These are phyloP conservation scores for Magnusiomyces suaveolens DNA, from an alignment of 1,139 yeast species.

Conservation along the genomic window DNA sequence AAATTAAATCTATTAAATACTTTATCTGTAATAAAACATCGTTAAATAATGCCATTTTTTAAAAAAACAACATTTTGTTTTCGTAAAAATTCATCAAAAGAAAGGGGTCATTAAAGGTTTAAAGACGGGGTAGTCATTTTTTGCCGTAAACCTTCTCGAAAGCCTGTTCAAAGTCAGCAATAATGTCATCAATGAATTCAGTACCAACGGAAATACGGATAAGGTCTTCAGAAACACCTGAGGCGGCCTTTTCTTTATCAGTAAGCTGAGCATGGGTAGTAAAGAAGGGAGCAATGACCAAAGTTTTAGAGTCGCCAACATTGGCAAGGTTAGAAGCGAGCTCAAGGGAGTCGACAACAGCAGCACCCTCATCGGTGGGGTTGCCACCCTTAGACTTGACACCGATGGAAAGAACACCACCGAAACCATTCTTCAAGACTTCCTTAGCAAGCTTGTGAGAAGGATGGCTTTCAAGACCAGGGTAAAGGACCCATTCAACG, in stretches of 20 bases:
- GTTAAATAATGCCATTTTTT: too few species aligned
- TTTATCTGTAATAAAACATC: too few species aligned
- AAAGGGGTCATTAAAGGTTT: too few species aligned
- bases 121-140: too few species aligned
- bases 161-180: constrained; percentile 77
- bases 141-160: constrained; percentile 34
- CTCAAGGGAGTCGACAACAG: constrained; percentile 71
- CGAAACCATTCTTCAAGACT: constrained; percentile 67
- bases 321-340: constrained; percentile 89
- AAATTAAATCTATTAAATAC: too few species aligned
- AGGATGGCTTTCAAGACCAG: constrained; percentile 78
- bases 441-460: constrained; percentile 76
- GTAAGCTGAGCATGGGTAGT: constrained; percentile 89
- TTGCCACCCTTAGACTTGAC: constrained; percentile 47
- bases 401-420: constrained; percentile 84
- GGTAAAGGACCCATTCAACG: constrained; percentile 83
- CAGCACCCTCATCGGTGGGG: constrained; percentile 56
- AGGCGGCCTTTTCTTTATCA: constrained; percentile 65
- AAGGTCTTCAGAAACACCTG: constrained; percentile 83
- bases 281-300: constrained; percentile 89
- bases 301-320: constrained; percentile 91
- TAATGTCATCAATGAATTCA: constrained; percentile 80
- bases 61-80: too few species aligned
- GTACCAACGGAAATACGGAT: constrained; percentile 86
- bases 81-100: too few species aligned